Conservation (phyloP, 2,329 filamentous ascomycete species). For the Aspergillus tamarii region DNA sequence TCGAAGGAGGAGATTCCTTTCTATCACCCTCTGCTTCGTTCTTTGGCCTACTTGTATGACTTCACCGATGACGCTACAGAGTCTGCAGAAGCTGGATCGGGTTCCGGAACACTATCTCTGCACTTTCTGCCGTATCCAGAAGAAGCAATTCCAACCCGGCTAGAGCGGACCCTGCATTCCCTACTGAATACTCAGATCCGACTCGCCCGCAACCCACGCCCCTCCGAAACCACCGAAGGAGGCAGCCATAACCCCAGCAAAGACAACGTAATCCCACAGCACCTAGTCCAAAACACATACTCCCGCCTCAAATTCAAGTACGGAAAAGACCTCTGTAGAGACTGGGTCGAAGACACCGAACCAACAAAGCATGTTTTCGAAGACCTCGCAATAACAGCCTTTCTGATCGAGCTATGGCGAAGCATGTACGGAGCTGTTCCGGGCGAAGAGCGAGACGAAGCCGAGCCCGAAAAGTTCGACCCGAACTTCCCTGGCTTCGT, state of each 20-base stretch:
- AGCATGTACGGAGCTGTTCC: conserved; percentile 69
- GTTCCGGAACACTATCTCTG: conserved; percentile 50
- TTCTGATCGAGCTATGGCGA: conserved; percentile 87
- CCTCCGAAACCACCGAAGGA: conserved; percentile 38
- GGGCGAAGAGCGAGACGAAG: conserved; percentile 19
- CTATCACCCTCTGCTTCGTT: conserved; percentile 80
- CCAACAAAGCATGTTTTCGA: conserved; percentile 94
- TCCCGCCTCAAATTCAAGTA: conserved; percentile 77
- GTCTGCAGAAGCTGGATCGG: conserved; percentile 33
- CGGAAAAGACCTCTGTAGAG: conserved; percentile 68
- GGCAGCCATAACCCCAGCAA: conserved; percentile 80
- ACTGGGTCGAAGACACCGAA: conserved; percentile 86
- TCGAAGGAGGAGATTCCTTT: conserved; percentile 71
- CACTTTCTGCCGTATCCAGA: conserved; percentile 54
- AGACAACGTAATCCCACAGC: conserved; percentile 77
- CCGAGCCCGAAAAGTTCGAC: conserved; percentile 26
- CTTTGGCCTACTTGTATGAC: conserved; percentile 75
- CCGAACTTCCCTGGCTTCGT: conserved; percentile 80
- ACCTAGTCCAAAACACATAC: conserved; percentile 80
- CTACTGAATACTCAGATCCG: conserved; percentile 43
- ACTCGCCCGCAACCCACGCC: conserved; percentile 31
- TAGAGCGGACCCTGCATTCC: conserved; percentile 43
- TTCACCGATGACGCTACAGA: conserved; percentile 16
- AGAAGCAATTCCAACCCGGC: conserved; percentile 40
- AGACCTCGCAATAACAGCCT: conserved; percentile 86